Percentiles rank a stretch among this genome's conserved stretches.
Evolutionary conservation across 257 asterid genomes (phyloP).

Genomic region (Nemophila menziesii): DNA sequence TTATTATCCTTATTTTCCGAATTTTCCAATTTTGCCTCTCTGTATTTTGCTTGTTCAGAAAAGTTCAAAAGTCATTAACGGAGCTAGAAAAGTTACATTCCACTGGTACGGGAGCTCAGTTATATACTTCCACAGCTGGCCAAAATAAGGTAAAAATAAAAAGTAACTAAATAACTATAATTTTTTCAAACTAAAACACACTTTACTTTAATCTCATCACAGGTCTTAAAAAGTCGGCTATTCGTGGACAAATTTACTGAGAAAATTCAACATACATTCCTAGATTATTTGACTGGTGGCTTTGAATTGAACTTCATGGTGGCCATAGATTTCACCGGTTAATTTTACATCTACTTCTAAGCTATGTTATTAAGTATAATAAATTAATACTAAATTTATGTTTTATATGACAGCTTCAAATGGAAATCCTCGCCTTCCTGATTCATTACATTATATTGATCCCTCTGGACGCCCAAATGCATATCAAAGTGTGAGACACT

Average conservation of each 20-base stretch:
- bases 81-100: conserved; percentile 74
- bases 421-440: conserved; percentile 95
- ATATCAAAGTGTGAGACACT: conserved; percentile 74
- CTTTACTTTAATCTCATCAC: not conserved
- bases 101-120: conserved; percentile 45
- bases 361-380: not conserved
- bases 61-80: conserved; percentile 77
- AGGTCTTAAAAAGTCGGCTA: conserved; percentile 82
- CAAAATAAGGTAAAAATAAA: conserved; percentile 68
- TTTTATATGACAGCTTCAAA: conserved; percentile 69
- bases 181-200: conserved; percentile 2
- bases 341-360: conserved; percentile 3
- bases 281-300: conserved; percentile 84
- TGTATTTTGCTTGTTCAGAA: conserved; percentile 44
- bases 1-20: conserved; percentile 10
- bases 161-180: conserved; percentile 1
- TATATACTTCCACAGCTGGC: conserved; percentile 46
- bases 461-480: conserved; percentile 88
- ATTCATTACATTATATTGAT: conserved; percentile 91
- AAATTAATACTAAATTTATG: too few relatives aligned
- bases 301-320: conserved; percentile 97
- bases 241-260: conserved; percentile 75
- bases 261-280: conserved; percentile 70
- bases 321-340: conserved; percentile 97
- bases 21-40: conserved; percentile 20